Conservation (phyloP, 306 rosid genomes). For the Inga leiocalycina region DNA sequence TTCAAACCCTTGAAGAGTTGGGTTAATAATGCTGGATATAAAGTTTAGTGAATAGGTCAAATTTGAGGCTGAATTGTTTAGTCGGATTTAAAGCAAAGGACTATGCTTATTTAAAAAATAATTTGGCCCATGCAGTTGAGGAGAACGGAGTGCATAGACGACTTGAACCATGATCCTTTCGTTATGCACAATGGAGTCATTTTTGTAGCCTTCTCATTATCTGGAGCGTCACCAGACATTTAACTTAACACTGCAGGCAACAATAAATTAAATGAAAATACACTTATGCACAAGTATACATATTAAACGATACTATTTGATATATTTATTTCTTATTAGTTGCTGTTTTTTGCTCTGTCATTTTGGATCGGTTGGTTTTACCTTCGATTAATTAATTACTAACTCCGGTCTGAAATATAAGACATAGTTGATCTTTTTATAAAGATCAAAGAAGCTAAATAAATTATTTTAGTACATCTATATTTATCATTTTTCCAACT, state of each 20-base stretch:
- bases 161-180: neutral
- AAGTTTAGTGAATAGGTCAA: neutral
- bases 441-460: too few species aligned
- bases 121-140: neutral
- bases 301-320: too few species aligned
- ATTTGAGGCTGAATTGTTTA: neutral
- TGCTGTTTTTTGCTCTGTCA: too few species aligned
- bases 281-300: too few species aligned
- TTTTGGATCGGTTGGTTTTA: too few species aligned
- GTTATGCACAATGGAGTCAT: slow-evolving; percentile 1
- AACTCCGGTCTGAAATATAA: too few species aligned
- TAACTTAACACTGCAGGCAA: neutral
- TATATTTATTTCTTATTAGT: too few species aligned
- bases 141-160: neutral
- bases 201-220: slow-evolving; percentile 8
- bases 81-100: neutral
- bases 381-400: too few species aligned
- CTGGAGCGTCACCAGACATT: neutral
- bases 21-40: neutral
- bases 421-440: too few species aligned
- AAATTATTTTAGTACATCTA: too few species aligned
- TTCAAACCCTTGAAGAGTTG: neutral
- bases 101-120: neutral
- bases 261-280: too few species aligned
- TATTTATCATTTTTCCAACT: too few species aligned